These are phyloP conservation scores for Debaryomycetaceae sp. DNA, from an alignment of 1,139 yeast species.

Conservation along the genomic window DNA sequence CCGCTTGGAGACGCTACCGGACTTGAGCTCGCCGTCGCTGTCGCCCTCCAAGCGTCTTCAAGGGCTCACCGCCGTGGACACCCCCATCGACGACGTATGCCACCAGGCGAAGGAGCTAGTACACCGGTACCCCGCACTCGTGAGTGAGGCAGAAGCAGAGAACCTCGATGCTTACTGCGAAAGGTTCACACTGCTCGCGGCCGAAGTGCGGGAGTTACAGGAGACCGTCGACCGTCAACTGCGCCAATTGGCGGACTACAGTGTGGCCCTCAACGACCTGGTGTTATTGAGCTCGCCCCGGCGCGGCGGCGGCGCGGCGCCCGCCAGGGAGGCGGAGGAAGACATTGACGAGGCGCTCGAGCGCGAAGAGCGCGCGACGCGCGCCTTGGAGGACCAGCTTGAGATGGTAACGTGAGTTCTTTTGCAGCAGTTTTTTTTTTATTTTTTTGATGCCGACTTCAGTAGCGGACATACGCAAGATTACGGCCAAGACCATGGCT, in stretches of 20 bases:
- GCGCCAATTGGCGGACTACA: slow-evolving; percentile 22
- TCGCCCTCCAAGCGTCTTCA: slow-evolving; percentile 12
- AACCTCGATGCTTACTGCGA: slow-evolving; percentile 18
- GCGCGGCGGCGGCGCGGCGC: slow-evolving; percentile 4
- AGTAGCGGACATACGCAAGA: background rate
- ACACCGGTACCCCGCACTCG: slow-evolving; percentile 26
- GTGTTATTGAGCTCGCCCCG: slow-evolving; percentile 8
- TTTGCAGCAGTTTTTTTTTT: no score
- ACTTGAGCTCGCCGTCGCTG: no score
- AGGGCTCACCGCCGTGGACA: slow-evolving; percentile 2
- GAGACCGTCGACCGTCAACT: slow-evolving; percentile 25
- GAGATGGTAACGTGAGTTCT: no score
- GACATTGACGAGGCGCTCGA: slow-evolving; percentile 30
- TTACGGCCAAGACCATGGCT: background rate
- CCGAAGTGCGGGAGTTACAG: slow-evolving; percentile 28
- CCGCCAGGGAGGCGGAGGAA: slow-evolving; percentile 12
- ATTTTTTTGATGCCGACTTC: no score
- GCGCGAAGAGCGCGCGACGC: slow-evolving; percentile 32
- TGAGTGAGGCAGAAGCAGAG: slow-evolving; percentile 20
- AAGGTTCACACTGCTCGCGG: slow-evolving; percentile 17
- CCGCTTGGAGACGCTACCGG: no score
- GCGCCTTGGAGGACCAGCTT: slow-evolving; percentile 27
- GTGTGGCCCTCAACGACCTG: slow-evolving; percentile 20
- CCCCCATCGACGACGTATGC: slow-evolving; percentile 18
- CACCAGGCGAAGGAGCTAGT: slow-evolving; percentile 18